Evolutionary conservation across 1,284 basidiomycete genomes (phyloP).

Genomic region (Pseudomicrostroma phylloplanum): DNA sequence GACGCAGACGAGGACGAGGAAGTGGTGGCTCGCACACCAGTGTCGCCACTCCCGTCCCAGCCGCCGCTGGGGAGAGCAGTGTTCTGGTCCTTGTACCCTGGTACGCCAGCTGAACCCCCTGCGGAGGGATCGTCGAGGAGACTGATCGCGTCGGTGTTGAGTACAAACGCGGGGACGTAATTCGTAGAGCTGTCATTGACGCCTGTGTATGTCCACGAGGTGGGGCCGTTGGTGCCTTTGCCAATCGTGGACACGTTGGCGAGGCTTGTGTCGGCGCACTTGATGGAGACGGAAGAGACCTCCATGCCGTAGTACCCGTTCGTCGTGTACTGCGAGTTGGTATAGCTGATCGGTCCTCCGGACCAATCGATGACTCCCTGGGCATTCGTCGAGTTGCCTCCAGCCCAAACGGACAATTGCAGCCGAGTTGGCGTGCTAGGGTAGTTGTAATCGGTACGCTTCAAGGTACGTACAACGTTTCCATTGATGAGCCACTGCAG

Average conservation of each 20-base stretch:
- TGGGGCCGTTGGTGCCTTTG: conserved; percentile 16
- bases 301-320: conserved; percentile 43
- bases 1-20: not conserved
- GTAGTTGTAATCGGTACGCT: conserved; percentile 21
- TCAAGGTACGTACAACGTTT: conserved; percentile 26
- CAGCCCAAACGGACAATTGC: conserved; percentile 37
- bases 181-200: conserved; percentile 13
- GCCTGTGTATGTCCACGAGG: conserved; percentile 44
- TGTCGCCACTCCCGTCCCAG: conserved; percentile 19
- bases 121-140: conserved; percentile 14
- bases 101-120: conserved; percentile 16
- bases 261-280: conserved; percentile 21
- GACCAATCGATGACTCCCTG: conserved; percentile 2
- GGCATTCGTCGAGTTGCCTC: conserved; percentile 25
- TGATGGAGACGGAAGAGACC: conserved; percentile 28
- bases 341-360: conserved; percentile 25
- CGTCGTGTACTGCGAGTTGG: conserved; percentile 23
- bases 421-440: conserved; percentile 38
- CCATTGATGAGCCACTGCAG: conserved; percentile 41
- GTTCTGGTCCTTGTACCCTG: conserved; percentile 14
- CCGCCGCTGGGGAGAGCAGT: conserved; percentile 8
- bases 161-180: conserved; percentile 23
- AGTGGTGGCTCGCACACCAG: not conserved
- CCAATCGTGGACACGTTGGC: conserved; percentile 19
- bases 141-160: conserved; percentile 20